Evolutionary conservation across 805 yeast genomes (phyloP).

Genomic region (Candida nonsorbophila): DNA sequence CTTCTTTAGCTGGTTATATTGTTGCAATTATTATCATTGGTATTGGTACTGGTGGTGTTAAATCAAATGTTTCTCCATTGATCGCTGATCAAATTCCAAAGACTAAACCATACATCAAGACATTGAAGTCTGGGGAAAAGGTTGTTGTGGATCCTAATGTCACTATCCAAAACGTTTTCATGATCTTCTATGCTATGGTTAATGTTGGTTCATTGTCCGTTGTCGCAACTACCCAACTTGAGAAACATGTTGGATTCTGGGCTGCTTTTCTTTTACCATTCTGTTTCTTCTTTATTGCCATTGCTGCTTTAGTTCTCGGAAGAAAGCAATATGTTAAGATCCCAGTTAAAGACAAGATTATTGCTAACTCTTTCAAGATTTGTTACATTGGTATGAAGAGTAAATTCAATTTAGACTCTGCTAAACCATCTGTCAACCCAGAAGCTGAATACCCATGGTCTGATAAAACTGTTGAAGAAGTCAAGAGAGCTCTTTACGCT

Average conservation of each 20-base stretch:
- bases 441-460: constrained; percentile 51
- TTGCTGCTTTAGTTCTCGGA: constrained; percentile 49
- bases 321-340: constrained; percentile 50
- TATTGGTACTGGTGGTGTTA: constrained; percentile 77
- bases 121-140: constrained; percentile 34
- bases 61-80: constrained; percentile 68
- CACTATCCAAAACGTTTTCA: constrained; percentile 68
- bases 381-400: constrained; percentile 40
- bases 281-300: constrained; percentile 49
- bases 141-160: constrained; percentile 56
- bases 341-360: constrained; percentile 58
- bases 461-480: constrained; percentile 71
- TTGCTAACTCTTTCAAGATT: constrained; percentile 46
- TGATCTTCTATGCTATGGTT: constrained; percentile 72
- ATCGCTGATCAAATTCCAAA: constrained; percentile 59
- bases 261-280: constrained; percentile 72
- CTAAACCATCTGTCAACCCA: constrained; percentile 54
- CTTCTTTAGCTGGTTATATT: constrained; percentile 61
- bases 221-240: constrained; percentile 73
- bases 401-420: constrained; percentile 45
- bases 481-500: constrained; percentile 57
- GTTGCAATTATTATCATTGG: constrained; percentile 59
- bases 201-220: constrained; percentile 73
- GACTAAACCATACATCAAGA: constrained; percentile 32
- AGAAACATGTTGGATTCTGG: constrained; percentile 61